These are phyloP conservation scores for Oxytropis ochrocephala DNA, from an alignment of 306 rosid species.

Conservation along the genomic window DNA sequence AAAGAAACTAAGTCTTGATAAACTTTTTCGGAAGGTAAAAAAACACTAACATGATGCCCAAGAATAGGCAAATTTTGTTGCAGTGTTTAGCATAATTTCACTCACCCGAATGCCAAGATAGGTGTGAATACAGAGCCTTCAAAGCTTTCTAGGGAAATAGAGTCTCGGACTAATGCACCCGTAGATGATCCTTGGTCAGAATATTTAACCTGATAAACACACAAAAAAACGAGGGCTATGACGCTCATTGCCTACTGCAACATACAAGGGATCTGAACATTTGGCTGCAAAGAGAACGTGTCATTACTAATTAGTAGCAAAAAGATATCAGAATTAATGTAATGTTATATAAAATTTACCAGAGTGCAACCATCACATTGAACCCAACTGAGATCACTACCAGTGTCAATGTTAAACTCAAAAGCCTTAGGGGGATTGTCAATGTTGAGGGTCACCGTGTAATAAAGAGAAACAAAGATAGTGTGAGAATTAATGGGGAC, in stretches of 20 bases:
- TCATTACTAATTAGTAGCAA: neutral
- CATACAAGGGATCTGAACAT: conserved; percentile 51
- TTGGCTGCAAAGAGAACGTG: conserved; percentile 37
- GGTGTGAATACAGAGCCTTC: conserved; percentile 43
- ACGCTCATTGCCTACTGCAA: conserved; percentile 15
- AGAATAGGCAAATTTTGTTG: too few species aligned
- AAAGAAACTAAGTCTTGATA: neutral
- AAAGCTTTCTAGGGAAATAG: conserved; percentile 21
- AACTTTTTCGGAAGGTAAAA: neutral
- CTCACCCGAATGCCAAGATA: conserved; percentile 75
- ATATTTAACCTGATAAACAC: conserved; percentile 51
- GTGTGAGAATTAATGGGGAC: too few species aligned
- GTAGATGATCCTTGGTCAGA: conserved; percentile 60
- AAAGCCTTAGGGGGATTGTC: conserved; percentile 61
- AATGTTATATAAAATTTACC: conserved; percentile 26
- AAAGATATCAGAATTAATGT: neutral
- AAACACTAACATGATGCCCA: too few species aligned
- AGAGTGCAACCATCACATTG: conserved; percentile 68
- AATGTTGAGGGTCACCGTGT: conserved; percentile 35
- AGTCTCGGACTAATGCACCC: conserved; percentile 60
- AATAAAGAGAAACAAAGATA: too few species aligned
- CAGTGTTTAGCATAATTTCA: neutral
- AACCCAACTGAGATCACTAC: conserved; percentile 91
- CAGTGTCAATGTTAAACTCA: conserved; percentile 70
- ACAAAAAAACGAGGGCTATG: conserved; percentile 30